These are phyloP conservation scores for Penicillium sclerotiorum DNA, from an alignment of 2,329 filamentous ascomycete species.

Conservation along the genomic window DNA sequence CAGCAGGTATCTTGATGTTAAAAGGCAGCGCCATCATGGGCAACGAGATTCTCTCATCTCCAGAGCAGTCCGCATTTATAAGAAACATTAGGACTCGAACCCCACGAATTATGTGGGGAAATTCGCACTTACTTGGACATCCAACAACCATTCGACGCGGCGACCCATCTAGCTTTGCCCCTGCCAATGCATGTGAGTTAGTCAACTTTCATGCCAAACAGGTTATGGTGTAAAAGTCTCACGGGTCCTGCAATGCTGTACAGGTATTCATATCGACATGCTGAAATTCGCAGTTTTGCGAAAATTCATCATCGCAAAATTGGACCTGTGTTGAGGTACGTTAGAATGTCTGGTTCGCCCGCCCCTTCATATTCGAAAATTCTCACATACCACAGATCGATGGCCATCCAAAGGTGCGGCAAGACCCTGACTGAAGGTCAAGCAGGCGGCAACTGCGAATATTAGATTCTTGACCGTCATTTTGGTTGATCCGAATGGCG, in stretches of 20 bases:
- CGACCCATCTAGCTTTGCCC: neutral
- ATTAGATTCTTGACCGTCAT: neutral
- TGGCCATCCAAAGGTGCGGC: neutral
- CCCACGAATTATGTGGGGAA: too few relatives aligned
- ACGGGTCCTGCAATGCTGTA: neutral
- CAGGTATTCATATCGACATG: neutral
- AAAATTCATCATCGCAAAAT: neutral
- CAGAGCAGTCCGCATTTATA: neutral
- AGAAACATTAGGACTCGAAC: neutral
- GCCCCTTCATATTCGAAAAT: too few relatives aligned
- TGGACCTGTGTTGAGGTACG: neutral
- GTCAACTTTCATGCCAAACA: too few relatives aligned
- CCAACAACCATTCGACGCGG: neutral
- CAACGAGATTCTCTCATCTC: neutral
- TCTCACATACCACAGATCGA: constrained; percentile 1
- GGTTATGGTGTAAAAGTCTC: neutral
- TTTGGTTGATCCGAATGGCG: neutral
- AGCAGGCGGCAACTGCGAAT: neutral
- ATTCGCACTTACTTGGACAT: neutral
- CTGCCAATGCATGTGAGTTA: neutral
- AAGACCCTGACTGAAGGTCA: neutral
- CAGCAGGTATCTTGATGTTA: neutral
- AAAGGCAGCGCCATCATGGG: neutral
- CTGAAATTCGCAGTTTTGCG: neutral
- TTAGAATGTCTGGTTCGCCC: too few relatives aligned